Conservation (phyloP, 2,329 filamentous ascomycete genomes). For the Sodiomyces alkalinus region DNA sequence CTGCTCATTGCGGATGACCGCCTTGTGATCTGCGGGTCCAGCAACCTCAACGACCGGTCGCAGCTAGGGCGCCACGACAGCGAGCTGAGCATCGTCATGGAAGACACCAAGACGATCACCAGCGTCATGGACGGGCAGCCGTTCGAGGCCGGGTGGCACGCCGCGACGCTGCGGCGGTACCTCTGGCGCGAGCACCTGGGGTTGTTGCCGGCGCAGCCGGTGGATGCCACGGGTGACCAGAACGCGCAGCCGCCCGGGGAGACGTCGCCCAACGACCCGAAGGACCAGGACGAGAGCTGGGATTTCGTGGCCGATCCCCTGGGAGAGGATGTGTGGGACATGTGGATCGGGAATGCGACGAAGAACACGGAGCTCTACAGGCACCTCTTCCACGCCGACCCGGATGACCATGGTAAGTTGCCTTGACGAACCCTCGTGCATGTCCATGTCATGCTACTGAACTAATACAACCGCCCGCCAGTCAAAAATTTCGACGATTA, state of each 20-base stretch:
- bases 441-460: too few species aligned
- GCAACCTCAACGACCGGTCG: conserved; percentile 83
- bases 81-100: conserved; percentile 79
- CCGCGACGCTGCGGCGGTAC: conserved; percentile 63
- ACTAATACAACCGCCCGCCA: too few species aligned
- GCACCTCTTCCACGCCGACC: conserved; percentile 76
- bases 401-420: conserved; percentile 61
- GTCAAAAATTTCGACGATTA: conserved; percentile 87
- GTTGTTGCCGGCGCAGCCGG: conserved; percentile 57
- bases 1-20: conserved; percentile 79
- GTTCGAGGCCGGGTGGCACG: conserved; percentile 68
- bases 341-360: conserved; percentile 55
- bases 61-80: conserved; percentile 83
- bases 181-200: conserved; percentile 88
- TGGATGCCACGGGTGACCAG: conserved; percentile 49
- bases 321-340: conserved; percentile 47
- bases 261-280: conserved; percentile 48
- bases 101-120: conserved; percentile 58
- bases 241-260: conserved; percentile 61
- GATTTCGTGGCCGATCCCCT: conserved; percentile 58
- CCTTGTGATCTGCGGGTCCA: conserved; percentile 70
- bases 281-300: conserved; percentile 44
- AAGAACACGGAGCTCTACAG: conserved; percentile 62
- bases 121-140: conserved; percentile 66
- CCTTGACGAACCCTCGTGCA: neutral